Percentiles rank a stretch among this genome's conserved stretches.
Evolutionary conservation across 768 basidiomycete genomes (phyloP).

Genomic region (Amanita jacksonii): DNA sequence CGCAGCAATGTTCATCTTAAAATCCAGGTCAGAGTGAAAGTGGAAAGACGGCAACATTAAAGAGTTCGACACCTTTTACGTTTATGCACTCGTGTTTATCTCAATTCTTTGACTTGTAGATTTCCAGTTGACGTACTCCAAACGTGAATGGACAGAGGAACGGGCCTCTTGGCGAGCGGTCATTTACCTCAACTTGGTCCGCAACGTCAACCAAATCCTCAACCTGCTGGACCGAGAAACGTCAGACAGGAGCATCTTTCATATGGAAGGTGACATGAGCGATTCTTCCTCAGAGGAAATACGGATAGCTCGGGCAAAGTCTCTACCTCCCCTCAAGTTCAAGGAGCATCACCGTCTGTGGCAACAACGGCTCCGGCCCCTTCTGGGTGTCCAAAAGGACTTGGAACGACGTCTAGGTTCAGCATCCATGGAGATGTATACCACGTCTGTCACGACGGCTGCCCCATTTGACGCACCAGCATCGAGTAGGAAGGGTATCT

Average conservation of each 20-base stretch:
- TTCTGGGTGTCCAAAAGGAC: constrained; percentile 47
- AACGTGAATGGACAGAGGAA: constrained; percentile 60
- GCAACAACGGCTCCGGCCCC: constrained; percentile 46
- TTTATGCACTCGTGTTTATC: neutral
- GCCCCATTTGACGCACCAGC: constrained; percentile 28
- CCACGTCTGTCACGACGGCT: constrained; percentile 27
- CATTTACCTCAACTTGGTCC: constrained; percentile 71
- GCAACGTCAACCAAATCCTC: constrained; percentile 58
- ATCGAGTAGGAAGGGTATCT: constrained; percentile 17
- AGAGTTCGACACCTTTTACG: constrained; percentile 37
- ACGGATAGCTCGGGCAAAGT: constrained; percentile 23
- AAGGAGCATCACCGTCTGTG: constrained; percentile 54
- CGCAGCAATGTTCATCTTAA: too few relatives aligned
- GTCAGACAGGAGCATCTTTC: constrained; percentile 26
- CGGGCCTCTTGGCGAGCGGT: constrained; percentile 64
- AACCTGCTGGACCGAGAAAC: constrained; percentile 50
- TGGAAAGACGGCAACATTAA: constrained; percentile 72
- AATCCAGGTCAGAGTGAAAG: constrained; percentile 61
- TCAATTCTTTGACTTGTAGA: constrained; percentile 26
- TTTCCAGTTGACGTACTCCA: constrained; percentile 69
- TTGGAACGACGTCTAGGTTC: constrained; percentile 54
- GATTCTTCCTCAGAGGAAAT: constrained; percentile 36
- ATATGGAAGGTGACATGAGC: constrained; percentile 16
- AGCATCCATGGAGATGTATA: constrained; percentile 41
- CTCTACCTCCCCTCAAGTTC: constrained; percentile 38